Base-by-base conservation (phyloP, 805 yeast species). In the Metschnikowia aberdeeniae region DNA sequence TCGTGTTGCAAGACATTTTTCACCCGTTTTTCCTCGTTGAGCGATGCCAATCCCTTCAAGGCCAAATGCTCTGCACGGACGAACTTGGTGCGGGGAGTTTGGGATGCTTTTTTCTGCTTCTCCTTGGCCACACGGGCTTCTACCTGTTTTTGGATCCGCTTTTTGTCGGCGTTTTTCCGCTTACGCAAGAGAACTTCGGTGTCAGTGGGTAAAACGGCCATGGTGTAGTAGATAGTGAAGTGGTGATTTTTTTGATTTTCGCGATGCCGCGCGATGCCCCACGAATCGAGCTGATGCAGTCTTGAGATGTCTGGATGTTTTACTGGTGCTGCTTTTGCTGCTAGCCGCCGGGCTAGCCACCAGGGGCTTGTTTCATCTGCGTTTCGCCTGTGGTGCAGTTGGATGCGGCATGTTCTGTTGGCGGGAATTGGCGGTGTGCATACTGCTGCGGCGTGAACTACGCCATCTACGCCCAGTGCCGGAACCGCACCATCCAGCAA, bases 151-250 rank as follows among this genome's bases (percentile, higher is more conserved):
- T 82, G 86, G 43, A 85, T 56, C 62, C 89, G 77, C 54, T 82
- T 71, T 63, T 84, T 73, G 62, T 86, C 92, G 48, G 84, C 85
- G 60, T 84, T 78, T 70, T 85, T 86, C 68, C 95, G 80, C 71
- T 86, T 86, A 60, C 82, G 80, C 51, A 86, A 74, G 55, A 86
- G 78, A 45, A 86, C 75, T 63, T 86, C 93, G 32, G 93, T 92
- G 60, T 82, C 84, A 22, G 84, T 75, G 61, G 83, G 80, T 42
- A 81, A 67, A 42, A 79, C 67, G 36, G 71, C 75, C 75, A 72
- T 70, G 32, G 41, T 49, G 32, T 34, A 22, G 24, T 17, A 3
- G 34, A 29, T 40, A 14, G 14, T 14, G 40, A 19, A 27, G 43
- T 29, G 32, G 28, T 27, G 34, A 31, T 10, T 22, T 39, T 39